Percentiles rank a stretch among this genome's conserved stretches.
phyloP scores from a whole-genome alignment of 2,329 filamentous ascomycete species.

The Raffaelea deltoideospora region DNA sequence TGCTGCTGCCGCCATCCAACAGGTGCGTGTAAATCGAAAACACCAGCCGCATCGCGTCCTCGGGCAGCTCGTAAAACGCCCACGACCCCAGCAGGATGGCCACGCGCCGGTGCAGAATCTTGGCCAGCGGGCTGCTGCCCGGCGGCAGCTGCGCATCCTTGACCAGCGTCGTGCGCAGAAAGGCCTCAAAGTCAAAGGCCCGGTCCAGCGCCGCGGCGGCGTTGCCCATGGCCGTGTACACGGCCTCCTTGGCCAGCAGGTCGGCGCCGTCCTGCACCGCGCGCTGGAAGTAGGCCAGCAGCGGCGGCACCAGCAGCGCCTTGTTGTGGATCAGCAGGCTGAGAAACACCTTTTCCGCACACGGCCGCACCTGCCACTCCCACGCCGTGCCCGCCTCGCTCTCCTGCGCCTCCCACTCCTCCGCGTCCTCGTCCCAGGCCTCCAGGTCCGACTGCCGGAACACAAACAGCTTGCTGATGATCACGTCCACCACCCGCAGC shows the following conservation, averaged over 20 bases:
- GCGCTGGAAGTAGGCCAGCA: conserved; percentile 69
- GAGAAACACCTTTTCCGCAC: conserved; percentile 84
- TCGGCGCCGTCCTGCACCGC: conserved; percentile 52
- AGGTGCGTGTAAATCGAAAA: conserved; percentile 86
- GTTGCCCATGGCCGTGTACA: conserved; percentile 85
- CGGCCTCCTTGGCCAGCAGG: conserved; percentile 77
- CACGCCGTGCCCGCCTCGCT: conserved; percentile 73
- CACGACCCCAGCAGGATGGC: conserved; percentile 83
- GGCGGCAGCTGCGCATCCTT: conserved; percentile 57
- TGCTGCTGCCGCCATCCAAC: conserved; percentile 56
- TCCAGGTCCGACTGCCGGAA: conserved; percentile 75
- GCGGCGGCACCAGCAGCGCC: conserved; percentile 58
- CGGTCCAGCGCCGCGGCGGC: conserved; percentile 62
- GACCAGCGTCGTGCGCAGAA: conserved; percentile 61
- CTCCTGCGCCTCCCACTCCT: conserved; percentile 89
- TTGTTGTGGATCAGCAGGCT: conserved; percentile 86
- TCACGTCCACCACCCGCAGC: conserved; percentile 63
- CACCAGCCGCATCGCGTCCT: conserved; percentile 53
- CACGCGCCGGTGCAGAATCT: conserved; percentile 73
- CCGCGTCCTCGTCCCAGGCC: conserved; percentile 86
- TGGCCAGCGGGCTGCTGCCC: conserved; percentile 41
- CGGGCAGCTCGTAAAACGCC: conserved; percentile 63
- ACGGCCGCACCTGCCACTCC: conserved; percentile 85
- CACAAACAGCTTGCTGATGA: conserved; percentile 78
- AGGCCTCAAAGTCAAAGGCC: conserved; percentile 67